These are phyloP conservation scores for Volvox carteri DNA, from an alignment of 163 green algal species.

Conservation along the genomic window DNA sequence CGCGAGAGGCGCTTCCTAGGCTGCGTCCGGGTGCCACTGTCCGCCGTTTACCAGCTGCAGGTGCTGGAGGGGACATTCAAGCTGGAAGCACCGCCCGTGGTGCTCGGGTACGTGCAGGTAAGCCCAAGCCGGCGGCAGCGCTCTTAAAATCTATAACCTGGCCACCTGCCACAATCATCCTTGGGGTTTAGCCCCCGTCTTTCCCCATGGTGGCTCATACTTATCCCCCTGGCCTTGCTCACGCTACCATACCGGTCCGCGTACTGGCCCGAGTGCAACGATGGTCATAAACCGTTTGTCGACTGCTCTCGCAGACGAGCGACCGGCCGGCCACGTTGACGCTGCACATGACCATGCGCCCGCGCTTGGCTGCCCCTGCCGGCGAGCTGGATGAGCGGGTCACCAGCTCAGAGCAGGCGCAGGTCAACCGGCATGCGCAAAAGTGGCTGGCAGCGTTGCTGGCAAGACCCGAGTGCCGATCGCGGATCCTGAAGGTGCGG, in stretches of 20 bases:
- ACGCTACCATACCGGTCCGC: too few relatives aligned
- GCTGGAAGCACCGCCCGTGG: conserved; percentile 65
- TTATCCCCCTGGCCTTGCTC: too few relatives aligned
- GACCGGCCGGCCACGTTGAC: conserved; percentile 63
- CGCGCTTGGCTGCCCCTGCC: conserved; percentile 62
- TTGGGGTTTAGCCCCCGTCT: too few relatives aligned
- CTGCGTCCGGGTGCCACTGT: conserved; percentile 68
- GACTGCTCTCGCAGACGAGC: conserved; percentile 30
- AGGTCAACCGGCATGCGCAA: conserved; percentile 65
- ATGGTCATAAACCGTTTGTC: too few relatives aligned
- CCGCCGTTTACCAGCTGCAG: conserved; percentile 72
- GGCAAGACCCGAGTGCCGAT: conserved; percentile 52
- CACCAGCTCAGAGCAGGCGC: conserved; percentile 63
- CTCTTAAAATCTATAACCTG: too few relatives aligned
- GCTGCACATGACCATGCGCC: conserved; percentile 67
- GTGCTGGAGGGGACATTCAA: conserved; percentile 70
- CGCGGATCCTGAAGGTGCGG: conserved; percentile 27
- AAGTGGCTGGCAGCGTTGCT: conserved; percentile 64
- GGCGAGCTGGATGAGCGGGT: conserved; percentile 58
- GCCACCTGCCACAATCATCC: too few relatives aligned
- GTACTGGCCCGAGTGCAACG: too few relatives aligned
- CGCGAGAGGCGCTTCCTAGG: conserved; percentile 73
- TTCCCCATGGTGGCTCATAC: too few relatives aligned
- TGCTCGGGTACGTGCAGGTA: conserved; percentile 69
- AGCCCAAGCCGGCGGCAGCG: too few relatives aligned